These are phyloP conservation scores for Diphasiastrum complanatum DNA, from an alignment of 83 land plant species.

Conservation along the genomic window DNA sequence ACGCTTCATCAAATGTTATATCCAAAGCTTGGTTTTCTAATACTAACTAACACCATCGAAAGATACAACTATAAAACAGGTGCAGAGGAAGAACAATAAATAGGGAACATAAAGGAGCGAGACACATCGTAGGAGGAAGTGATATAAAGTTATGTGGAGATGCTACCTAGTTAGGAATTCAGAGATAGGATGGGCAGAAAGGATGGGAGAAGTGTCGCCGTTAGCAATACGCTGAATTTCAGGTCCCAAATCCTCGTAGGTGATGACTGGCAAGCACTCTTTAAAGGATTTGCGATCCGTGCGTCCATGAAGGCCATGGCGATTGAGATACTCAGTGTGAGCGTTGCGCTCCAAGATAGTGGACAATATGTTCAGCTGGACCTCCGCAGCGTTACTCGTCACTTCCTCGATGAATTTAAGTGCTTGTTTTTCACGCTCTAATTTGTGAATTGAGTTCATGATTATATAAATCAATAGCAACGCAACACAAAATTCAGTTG, in stretches of 20 bases:
- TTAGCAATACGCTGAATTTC: slow-evolving; percentile 64
- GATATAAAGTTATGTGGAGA: too few species aligned
- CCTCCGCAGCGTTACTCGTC: slow-evolving; percentile 40
- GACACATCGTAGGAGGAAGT: too few species aligned
- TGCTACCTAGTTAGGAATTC: slow-evolving; percentile 64
- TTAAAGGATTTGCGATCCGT: slow-evolving; percentile 49
- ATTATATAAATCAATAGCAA: too few species aligned
- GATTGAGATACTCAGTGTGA: slow-evolving; percentile 51
- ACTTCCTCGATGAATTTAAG: slow-evolving; percentile 49
- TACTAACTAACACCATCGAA: neutral
- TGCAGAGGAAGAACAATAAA: neutral
- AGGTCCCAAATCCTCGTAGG: slow-evolving; percentile 56
- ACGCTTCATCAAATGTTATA: neutral
- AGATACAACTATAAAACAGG: neutral
- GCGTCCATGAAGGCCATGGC: slow-evolving; percentile 42
- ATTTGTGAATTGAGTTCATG: too few species aligned
- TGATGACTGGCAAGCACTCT: slow-evolving; percentile 47
- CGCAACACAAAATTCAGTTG: too few species aligned
- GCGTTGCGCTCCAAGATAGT: slow-evolving; percentile 52
- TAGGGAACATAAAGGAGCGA: too few species aligned
- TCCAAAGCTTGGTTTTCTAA: neutral
- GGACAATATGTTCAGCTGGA: slow-evolving; percentile 45
- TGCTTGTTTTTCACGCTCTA: too few species aligned
- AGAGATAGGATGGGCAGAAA: slow-evolving; percentile 57
- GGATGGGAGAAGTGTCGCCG: slow-evolving; percentile 61